Evolutionary conservation across 345 rosid genomes (phyloP), one percentile per base, ranked within the genome.

Genomic region (Cardamine resedifolia): DNA sequence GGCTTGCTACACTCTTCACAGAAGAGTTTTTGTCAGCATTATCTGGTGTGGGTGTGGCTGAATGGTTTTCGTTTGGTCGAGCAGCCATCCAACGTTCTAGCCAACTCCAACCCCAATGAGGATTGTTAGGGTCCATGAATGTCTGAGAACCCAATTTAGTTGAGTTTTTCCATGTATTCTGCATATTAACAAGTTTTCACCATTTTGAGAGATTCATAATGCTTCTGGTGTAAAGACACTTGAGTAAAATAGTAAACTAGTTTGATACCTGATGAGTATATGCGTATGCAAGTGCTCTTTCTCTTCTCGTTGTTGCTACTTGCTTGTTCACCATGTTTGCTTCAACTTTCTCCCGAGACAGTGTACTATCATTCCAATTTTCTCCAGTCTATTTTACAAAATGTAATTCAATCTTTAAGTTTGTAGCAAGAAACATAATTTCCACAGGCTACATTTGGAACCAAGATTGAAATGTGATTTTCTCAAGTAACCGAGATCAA

Each of bases 51-150:
- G 26, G 34, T 45, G 73, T 28, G 15, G 77, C 36, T 79, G 84
- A 66, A 51, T 69, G 74, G 71, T 61, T 80, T 70, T 90, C 96
- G 86, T 96, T 87, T 34, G 94, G 95, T 58, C 90, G 74, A 26
- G 90, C 83, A 39, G 92, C 94, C 92, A 86, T 90, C 96, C 96
- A 88, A 34, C 96, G 81, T 75, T 95, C 99, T 78, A 95, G 83
- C 99, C 99, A 95, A 68, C 96, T 95, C 99, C 99, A 95, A 23
- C 99, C 97, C 96, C 99, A 91, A 30, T 82, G 75, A 0, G 96
- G 96, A 70, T 86, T 90, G 73, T 79, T 83, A 0, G 90, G 88
- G 78, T 84, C 92, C 90, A 87, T 76, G 69, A 86, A 85, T 69
- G 88, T 87, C 10, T 75, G 84, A 24, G 83, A 82, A 44, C 72